Evolutionary conservation across 2,329 filamentous ascomycete genomes (phyloP), one percentile per base, ranked within the genome.

Genomic region (Akanthomyces lecanii): DNA sequence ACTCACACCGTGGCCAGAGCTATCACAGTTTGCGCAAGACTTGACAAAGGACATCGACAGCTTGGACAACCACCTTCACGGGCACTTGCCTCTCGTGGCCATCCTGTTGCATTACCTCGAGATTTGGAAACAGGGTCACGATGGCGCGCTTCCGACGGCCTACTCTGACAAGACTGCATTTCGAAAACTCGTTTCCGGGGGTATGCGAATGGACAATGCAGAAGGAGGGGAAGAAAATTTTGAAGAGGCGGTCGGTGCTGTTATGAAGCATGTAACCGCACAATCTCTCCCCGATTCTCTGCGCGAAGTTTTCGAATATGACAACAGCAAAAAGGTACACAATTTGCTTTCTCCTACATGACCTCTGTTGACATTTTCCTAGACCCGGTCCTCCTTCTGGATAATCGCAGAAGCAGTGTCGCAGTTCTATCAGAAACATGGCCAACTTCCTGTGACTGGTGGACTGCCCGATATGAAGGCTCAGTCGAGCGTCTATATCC

Each of bases 381-480:
- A 89, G 68, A 71, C 72, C 52, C 75, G 72, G 33, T 84, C 83
- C 0, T 85, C 84, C 63, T 98, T 99, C 78, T 99, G 96, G 95
- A 77, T 93, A 65, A 94, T 97, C 68, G 90, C 91, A 10, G 83
- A 87, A 62, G 93, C 94, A 0, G 82, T 98, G 62, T 87, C 87
- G 65, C 72, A 82, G 23, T 99, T 99, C 74, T 88, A 94, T 74
- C 75, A 83, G 11, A 85, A 85, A 61, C 86, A 97, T 72, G 78
- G 82, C 8, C 82, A 88, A 33, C 82, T 99, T 5, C 95, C 95
- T 18, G 80, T 99, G 0, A 89, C 93, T 0, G 96, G 95, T 14
- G 87, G 89, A 3, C 80, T 99, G 1, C 95, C 96, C 1, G 95
- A 99, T 74, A 99, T 99, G 95, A 99, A 99, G 79, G 92, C 95